Conservation (phyloP, 2,329 filamentous ascomycete species). For the Fusarium sp. region DNA sequence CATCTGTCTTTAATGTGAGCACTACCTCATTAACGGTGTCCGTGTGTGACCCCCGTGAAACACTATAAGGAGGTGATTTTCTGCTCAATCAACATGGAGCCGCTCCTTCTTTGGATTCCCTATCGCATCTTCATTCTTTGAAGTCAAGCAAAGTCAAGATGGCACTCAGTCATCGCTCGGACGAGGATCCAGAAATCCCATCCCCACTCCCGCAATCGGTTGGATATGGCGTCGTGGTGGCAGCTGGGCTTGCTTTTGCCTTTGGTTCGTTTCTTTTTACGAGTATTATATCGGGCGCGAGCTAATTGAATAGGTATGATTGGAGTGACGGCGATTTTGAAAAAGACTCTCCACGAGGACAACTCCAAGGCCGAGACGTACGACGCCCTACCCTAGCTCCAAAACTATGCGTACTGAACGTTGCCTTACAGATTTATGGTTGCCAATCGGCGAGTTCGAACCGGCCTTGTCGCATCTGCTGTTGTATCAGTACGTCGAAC, state of each 20-base stretch:
- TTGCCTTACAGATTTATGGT: slow-evolving; percentile 15
- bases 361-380: slow-evolving; percentile 24
- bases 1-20: neutral
- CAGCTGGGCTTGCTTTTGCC: slow-evolving; percentile 78
- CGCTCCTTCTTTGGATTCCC: neutral
- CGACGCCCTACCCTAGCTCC: neutral
- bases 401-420: neutral
- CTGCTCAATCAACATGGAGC: neutral
- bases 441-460: slow-evolving; percentile 17
- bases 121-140: neutral
- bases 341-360: slow-evolving; percentile 22
- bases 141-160: neutral
- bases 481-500: neutral
- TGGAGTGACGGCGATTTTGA: slow-evolving; percentile 16
- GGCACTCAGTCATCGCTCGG: slow-evolving; percentile 3
- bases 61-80: neutral
- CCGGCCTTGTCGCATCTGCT: slow-evolving; percentile 18
- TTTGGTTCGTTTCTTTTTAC: slow-evolving; percentile 66
- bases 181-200: slow-evolving; percentile 3
- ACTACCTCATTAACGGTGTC: neutral
- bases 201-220: slow-evolving; percentile 44
- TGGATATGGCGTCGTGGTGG: slow-evolving; percentile 82
- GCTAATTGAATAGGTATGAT: slow-evolving; percentile 17
- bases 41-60: neutral
- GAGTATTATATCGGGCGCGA: neutral